Conservation (phyloP, 2,329 filamentous ascomycete species). For the Phialocephala sp. region DNA sequence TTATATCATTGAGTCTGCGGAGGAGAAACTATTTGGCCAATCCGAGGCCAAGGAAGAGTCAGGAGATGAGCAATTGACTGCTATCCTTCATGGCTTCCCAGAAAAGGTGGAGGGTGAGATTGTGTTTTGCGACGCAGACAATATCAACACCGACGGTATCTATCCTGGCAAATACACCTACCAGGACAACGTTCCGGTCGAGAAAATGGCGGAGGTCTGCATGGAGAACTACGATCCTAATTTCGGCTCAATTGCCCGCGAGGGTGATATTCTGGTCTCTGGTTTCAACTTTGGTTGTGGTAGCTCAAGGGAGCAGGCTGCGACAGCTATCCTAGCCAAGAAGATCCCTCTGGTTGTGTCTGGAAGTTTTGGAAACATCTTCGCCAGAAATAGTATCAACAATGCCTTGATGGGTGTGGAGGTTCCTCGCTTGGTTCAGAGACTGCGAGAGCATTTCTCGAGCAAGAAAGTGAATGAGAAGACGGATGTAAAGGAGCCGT, state of each 20-base stretch:
- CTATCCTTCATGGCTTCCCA: constrained; percentile 86
- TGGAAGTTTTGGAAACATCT: constrained; percentile 85
- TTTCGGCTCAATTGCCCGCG: constrained; percentile 67
- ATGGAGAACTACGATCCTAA: constrained; percentile 91
- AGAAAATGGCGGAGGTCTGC: constrained; percentile 85
- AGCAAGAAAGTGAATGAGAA: constrained; percentile 44
- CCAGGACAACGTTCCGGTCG: constrained; percentile 77
- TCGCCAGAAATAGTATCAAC: constrained; percentile 78
- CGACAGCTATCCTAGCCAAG: constrained; percentile 83
- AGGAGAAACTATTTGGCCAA: constrained; percentile 40
- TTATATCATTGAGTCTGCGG: constrained; percentile 40
- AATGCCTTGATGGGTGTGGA: constrained; percentile 78
- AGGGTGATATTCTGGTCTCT: constrained; percentile 80
- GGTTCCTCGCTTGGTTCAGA: constrained; percentile 68
- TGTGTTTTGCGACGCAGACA: constrained; percentile 83
- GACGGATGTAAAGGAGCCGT: constrained; percentile 55
- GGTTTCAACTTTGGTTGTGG: constrained; percentile 93
- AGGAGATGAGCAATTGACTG: constrained; percentile 56
- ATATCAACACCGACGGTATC: constrained; percentile 91
- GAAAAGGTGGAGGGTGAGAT: constrained; percentile 85
- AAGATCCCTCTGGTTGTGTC: constrained; percentile 80
- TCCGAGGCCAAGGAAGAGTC: constrained; percentile 30
- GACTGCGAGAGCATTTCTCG: constrained; percentile 66
- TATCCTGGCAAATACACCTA: constrained; percentile 94
- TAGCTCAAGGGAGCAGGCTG: constrained; percentile 82